Evolutionary conservation across 495 filamentous ascomycete species (phyloP), one percentile per base, ranked within the genome.

Genomic region (Trypethelium eluteriae): DNA sequence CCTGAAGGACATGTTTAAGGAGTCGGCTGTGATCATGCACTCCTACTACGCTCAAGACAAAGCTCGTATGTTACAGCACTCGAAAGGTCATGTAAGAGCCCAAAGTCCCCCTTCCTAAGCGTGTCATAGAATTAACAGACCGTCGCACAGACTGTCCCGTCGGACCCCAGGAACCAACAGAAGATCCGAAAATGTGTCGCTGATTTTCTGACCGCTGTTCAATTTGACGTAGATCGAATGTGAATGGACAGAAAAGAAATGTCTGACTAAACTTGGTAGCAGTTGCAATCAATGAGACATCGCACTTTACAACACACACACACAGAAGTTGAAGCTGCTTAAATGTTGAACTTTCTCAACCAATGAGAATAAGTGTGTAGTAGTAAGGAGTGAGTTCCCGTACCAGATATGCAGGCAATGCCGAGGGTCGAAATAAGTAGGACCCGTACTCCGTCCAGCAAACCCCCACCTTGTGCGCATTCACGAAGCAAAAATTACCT

Each of bases 81-180:
- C 49, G 49, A 53, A 53, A 53, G 49, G 49, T 5, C 49, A 53
- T 25, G 49, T 18, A 53, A 53, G 49, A 53, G 49, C 49, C 11
- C 18, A 18, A 18, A 16, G 11, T 14, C 18, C 18, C 49, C 18
- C 2, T 53, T 53, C 16, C 18, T 53, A 2, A 53, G 49, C 5
- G 49, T 25, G 25, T 25, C 25, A 25, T 14, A 16, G 12, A 25
- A 18, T 18, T 16, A n/a, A 53, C 49, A 16, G n/a, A 14, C 11
- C 5, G 49, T 18, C 18, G 11, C 11, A 53, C 16, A 53, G 49
- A 53, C 49, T 16, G 18, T 53, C 49, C 49, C 49, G 49, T 18
- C 9, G 18, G 49, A 53, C 18, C 49, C 16, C 5, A 53, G 18
- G n/a, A 53, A 11, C 18, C 49, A 25, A 53, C 49, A 18, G 18